These are phyloP conservation scores for Peltaster fructicola DNA, from an alignment of 2,329 filamentous ascomycete species.

Conservation along the genomic window DNA sequence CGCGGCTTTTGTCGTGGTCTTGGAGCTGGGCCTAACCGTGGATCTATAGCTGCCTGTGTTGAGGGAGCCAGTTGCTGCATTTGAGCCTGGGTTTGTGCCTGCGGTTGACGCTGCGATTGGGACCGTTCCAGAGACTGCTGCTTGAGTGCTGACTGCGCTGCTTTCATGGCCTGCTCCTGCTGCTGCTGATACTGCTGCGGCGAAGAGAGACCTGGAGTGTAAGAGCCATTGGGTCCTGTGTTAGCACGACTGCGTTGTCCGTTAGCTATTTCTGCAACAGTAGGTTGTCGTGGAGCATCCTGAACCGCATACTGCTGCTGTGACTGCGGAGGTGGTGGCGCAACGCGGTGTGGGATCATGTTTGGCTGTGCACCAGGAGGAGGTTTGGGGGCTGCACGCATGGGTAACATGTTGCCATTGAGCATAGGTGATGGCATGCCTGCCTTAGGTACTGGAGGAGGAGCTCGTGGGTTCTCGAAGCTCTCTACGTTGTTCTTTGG, in stretches of 20 bases:
- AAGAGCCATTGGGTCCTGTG: constrained; percentile 24
- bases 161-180: constrained; percentile 67
- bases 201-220: constrained; percentile 23
- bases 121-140: constrained; percentile 44
- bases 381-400: constrained; percentile 73
- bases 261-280: constrained; percentile 19
- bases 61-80: constrained; percentile 22
- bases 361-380: too few relatives aligned
- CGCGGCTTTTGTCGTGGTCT: constrained; percentile 61
- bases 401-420: constrained; percentile 44
- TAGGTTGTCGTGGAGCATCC: constrained; percentile 15
- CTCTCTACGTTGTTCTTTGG: constrained; percentile 79
- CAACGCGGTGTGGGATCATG: too few relatives aligned
- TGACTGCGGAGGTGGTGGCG: constrained; percentile 24
- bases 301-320: constrained; percentile 1
- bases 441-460: constrained; percentile 33
- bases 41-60: constrained; percentile 28
- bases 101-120: constrained; percentile 47
- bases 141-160: constrained; percentile 59
- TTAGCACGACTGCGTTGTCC: constrained; percentile 25
- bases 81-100: constrained; percentile 28
- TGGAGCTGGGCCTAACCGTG: constrained; percentile 37
- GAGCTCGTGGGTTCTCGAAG: constrained; percentile 90
- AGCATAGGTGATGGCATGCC: neutral
- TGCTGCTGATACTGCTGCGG: constrained; percentile 45